Conservation (phyloP, 225 moss, liverwort and hornwort species). For the Antitrichia curtipendula region DNA sequence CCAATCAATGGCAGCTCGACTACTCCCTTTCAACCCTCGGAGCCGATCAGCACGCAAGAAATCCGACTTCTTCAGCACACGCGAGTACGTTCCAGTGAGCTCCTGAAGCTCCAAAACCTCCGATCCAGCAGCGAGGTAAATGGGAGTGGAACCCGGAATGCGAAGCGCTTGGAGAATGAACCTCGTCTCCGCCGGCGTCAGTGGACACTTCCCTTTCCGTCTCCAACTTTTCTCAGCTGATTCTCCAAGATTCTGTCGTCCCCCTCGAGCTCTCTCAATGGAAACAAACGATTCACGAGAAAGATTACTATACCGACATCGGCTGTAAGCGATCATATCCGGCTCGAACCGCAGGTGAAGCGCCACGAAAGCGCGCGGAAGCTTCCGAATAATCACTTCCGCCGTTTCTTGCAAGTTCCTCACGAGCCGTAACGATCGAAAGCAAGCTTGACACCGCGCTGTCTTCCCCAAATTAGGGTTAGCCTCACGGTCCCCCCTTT, state of each 20-base stretch:
- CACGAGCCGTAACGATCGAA: constrained; percentile 7
- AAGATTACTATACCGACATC: constrained; percentile 13
- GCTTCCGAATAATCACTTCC: background rate
- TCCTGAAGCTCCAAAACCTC: constrained; percentile 10
- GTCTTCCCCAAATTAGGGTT: background rate
- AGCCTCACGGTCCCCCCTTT: background rate
- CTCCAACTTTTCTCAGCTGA: constrained; percentile 9
- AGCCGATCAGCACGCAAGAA: background rate
- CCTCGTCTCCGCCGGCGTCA: constrained; percentile 17
- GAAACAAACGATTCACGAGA: background rate
- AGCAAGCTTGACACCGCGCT: constrained; percentile 34
- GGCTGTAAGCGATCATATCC: constrained; percentile 41
- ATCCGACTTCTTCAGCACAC: constrained; percentile 10
- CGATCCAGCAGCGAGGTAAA: constrained; percentile 33
- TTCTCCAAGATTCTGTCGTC: background rate
- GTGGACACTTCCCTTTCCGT: constrained; percentile 33
- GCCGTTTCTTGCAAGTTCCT: background rate
- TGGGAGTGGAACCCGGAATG: constrained; percentile 10
- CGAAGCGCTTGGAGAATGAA: constrained; percentile 21
- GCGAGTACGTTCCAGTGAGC: constrained; percentile 2
- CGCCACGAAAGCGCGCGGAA: constrained; percentile 15
- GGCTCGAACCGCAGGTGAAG: constrained; percentile 47
- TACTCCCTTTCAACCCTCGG: constrained; percentile 1
- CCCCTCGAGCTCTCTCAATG: constrained; percentile 2
- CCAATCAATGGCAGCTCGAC: constrained; percentile 33